These are phyloP conservation scores for Saitozyma podzolica DNA, from an alignment of 768 basidiomycete genomes.

Conservation along the genomic window DNA sequence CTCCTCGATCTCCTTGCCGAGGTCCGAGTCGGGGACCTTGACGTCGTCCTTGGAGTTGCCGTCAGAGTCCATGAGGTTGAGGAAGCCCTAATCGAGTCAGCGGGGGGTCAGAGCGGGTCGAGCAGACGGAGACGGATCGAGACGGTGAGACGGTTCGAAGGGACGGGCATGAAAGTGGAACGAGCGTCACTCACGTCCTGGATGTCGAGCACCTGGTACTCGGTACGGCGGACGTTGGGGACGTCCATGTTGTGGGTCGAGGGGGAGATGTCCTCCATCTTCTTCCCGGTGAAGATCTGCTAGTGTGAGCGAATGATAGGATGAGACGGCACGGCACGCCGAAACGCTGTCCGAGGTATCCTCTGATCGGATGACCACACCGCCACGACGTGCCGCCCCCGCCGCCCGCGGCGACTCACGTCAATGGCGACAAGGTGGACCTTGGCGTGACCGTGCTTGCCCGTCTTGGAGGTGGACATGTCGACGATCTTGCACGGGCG, in stretches of 20 bases:
- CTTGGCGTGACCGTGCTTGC: constrained; percentile 99
- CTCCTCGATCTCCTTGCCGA: constrained; percentile 69
- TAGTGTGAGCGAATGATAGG: constrained; percentile 3
- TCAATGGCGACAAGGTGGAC: constrained; percentile 97
- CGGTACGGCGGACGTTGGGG: constrained; percentile 83
- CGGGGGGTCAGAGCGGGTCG: neutral
- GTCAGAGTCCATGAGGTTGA: constrained; percentile 86
- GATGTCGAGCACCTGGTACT: constrained; percentile 91
- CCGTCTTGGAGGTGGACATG: constrained; percentile 95
- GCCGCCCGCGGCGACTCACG: constrained; percentile 59
- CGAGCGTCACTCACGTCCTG: constrained; percentile 61
- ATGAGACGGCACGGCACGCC: neutral
- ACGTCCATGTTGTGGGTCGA: constrained; percentile 99
- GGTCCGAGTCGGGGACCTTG: constrained; percentile 78
- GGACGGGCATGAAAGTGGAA: neutral
- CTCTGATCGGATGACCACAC: neutral
- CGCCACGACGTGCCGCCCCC: too few relatives aligned
- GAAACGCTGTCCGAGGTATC: neutral
- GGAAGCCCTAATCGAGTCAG: constrained; percentile 62
- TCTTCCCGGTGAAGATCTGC: constrained; percentile 98
- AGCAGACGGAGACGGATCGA: neutral
- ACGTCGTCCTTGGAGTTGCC: constrained; percentile 89
- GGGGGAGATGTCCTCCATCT: constrained; percentile 66
- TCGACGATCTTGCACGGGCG: constrained; percentile 94
- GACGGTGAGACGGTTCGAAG: neutral